Base-by-base conservation (phyloP, 345 rosid genomes). In the Chamaenerion angustifolium region DNA sequence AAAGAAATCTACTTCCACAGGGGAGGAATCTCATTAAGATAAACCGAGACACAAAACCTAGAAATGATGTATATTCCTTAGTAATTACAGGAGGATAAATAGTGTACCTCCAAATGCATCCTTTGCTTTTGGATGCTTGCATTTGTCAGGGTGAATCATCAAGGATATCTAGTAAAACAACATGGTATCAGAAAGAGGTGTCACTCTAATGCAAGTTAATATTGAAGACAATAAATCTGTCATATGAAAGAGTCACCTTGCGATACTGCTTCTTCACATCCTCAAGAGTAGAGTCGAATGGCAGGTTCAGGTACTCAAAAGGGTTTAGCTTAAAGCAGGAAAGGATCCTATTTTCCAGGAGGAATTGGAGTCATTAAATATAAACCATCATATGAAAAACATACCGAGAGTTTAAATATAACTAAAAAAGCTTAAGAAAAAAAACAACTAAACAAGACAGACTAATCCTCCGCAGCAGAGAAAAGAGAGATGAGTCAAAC, bases 321-420 rank as follows among this genome's bases (percentile, higher is more conserved):
- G 98, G 98, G 60, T 92, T 92, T 57, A 92, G 71, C 78, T 92
- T 92, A 82, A 92, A 92, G 76, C 96, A 87, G 19, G 95, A 71
- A 67, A 92, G 93, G 64, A 92, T 92, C 88, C 98, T 92, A 65
- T 46, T 17, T 53, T 60, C 45, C 37, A 31, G 5, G 37, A 31
- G 37, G 37, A 7, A 8, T 31, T 31, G 37, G 8, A 31, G 37
- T 31, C n/a, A 7, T 31, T 31, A 31, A 31, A 31, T 3, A 5
- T 23, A 23, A 31, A 31, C 37, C 27, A 23, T 31, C 37, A 31
- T 7, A 31, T 5, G 8, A 31, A 31, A 31, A 31, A 31, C 37
- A 31, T 31, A 23, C n/a, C n/a, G n/a, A n/a, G n/a, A n/a, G n/a
- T n/a, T n/a, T n/a, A n/a, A n/a, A n/a, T n/a, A n/a, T n/a, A n/a